These are phyloP conservation scores for Amylocarpus encephaloides DNA, from an alignment of 2,329 filamentous ascomycete species.

Conservation along the genomic window DNA sequence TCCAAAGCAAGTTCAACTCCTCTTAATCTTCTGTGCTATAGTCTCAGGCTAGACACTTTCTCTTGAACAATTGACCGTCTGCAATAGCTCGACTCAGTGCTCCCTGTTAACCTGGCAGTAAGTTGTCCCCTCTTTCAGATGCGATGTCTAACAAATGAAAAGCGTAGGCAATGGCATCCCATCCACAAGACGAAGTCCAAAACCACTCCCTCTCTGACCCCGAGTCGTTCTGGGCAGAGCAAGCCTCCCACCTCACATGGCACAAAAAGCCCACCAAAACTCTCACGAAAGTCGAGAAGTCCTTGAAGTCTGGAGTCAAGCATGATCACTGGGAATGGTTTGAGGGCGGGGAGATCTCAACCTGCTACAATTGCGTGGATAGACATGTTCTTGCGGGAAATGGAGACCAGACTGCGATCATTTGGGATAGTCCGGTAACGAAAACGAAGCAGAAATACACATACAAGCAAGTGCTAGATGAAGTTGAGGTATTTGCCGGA, in stretches of 20 bases:
- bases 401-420: conserved; percentile 67
- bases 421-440: conserved; percentile 85
- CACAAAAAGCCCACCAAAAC: conserved; percentile 64
- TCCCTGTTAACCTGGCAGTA: not conserved
- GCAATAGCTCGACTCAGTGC: not conserved
- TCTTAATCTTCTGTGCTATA: not conserved
- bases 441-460: conserved; percentile 64
- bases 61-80: not conserved
- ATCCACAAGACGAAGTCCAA: conserved; percentile 32
- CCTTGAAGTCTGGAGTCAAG: conserved; percentile 46
- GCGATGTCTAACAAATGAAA: not conserved
- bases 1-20: too few species aligned
- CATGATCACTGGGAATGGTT: conserved; percentile 89
- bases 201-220: conserved; percentile 58
- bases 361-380: conserved; percentile 87
- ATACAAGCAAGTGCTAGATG: conserved; percentile 67
- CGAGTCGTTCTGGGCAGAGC: conserved; percentile 66
- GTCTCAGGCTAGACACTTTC: too few species aligned
- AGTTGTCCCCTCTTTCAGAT: not conserved
- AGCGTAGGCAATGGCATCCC: conserved; percentile 21
- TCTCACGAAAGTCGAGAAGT: conserved; percentile 56
- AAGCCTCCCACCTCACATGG: conserved; percentile 74
- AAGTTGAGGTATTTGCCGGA: conserved; percentile 77
- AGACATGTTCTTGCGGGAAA: conserved; percentile 77
- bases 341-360: conserved; percentile 79